Evolutionary conservation across 2,329 filamentous ascomycete genomes (phyloP).

Genomic region (Amesomyces nigricolor): DNA sequence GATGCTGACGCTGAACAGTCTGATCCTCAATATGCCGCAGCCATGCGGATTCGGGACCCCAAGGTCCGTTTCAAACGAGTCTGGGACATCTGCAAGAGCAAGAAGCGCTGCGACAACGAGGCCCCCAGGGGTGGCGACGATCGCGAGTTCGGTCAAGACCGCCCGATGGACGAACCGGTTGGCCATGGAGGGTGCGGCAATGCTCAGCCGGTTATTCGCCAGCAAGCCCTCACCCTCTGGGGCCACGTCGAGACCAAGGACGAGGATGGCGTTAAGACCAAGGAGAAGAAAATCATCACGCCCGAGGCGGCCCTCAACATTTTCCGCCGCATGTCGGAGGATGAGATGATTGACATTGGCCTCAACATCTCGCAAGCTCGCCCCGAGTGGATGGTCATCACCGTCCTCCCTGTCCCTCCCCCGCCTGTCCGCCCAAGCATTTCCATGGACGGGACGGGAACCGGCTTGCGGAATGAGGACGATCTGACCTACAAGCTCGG

Average conservation of each 20-base stretch:
- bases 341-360: constrained; percentile 80
- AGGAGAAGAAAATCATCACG: constrained; percentile 76
- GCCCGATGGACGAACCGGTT: constrained; percentile 47
- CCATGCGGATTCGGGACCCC: constrained; percentile 79
- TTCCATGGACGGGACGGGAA: constrained; percentile 89
- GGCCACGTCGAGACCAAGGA: constrained; percentile 69
- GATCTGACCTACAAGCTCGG: constrained; percentile 99
- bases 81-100: constrained; percentile 87
- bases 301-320: constrained; percentile 81
- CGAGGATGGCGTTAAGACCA: constrained; percentile 66
- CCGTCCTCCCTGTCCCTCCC: constrained; percentile 88
- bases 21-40: constrained; percentile 76
- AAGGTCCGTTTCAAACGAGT: constrained; percentile 92
- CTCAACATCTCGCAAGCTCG: constrained; percentile 92
- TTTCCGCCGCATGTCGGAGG: constrained; percentile 75
- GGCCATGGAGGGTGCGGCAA: constrained; percentile 93
- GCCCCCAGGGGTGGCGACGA: constrained; percentile 61
- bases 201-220: constrained; percentile 78
- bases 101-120: constrained; percentile 77
- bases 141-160: constrained; percentile 57
- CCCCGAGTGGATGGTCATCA: constrained; percentile 97
- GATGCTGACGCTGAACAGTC: constrained; percentile 66
- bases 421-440: constrained; percentile 95
- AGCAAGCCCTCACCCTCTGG: constrained; percentile 77
- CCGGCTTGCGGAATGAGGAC: constrained; percentile 91